Base-by-base conservation (phyloP, 208 protist species). In the Acanthamoeba triangularis region DNA sequence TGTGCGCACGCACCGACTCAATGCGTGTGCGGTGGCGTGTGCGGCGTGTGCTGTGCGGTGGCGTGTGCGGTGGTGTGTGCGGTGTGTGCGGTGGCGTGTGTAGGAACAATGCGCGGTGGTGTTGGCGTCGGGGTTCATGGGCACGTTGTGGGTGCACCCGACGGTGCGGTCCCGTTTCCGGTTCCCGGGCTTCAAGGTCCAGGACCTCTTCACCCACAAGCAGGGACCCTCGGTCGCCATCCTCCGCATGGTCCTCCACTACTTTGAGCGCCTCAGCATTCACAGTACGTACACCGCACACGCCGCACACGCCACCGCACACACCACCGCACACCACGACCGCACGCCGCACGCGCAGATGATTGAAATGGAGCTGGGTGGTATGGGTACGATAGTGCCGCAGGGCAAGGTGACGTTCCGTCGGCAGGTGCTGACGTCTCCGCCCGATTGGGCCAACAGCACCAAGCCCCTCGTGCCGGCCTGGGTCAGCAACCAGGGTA, bases 101-200 rank as follows among this genome's bases (percentile, higher is more conserved):
- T 8, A 78, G 69, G 88, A 93, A 59, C 88, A 93, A 49, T 78
- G 54, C 41, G 88, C 20, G 16, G 35, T 44, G 35, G 59, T 93
- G 88, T 18, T 93, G 61, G 88, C 88, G 35, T 63, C 35, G 23
- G 33, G 37, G 14, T 93, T 93, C 88, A 78, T 93, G n/a, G 88
- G 88, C 88, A 93, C 88, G 63, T 30, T 93, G 63, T 93, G 88
- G 88, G 47, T 93, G 16, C n/a, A 37, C 25, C 88, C 88, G 23
- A 18, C 11, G 25, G 18, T 16, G 88, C 74, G 25, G 11, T 59
- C 82, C 8, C 41, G 41, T 3, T 33, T 47, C 69, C 44, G 37
- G 69, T 78, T 49, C 23, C 88, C 88, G 20, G 59, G n/a, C 35
- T 93, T 93, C 44, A 56, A 93, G 41, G 33, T 93, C 30, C 54